phyloP scores from a whole-genome alignment of 345 rosid species.

The Syzygium aqueum region DNA sequence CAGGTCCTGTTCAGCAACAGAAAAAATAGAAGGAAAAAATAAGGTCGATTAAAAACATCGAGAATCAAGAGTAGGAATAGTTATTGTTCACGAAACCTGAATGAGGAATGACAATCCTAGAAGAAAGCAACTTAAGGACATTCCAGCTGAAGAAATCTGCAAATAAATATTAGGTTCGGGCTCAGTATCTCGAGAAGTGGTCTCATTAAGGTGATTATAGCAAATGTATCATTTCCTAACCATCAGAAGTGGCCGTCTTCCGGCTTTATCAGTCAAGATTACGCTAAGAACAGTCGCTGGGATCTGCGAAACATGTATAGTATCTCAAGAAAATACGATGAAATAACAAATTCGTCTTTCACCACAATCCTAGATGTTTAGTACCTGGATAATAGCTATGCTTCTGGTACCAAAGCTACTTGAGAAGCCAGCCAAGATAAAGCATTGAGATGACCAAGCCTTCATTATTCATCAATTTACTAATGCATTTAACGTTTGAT shows the following conservation, averaged over 20 bases:
- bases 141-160: constrained; percentile 12
- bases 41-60: background rate
- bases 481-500: background rate
- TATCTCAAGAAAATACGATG: background rate
- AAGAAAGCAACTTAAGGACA: constrained; percentile 4
- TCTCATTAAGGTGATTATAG: background rate
- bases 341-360: background rate
- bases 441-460: background rate
- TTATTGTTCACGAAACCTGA: constrained; percentile 2
- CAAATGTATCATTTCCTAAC: background rate
- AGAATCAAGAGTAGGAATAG: background rate
- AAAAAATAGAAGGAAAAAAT: background rate
- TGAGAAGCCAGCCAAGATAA: constrained; percentile 1
- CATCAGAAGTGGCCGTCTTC: constrained; percentile 20
- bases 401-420: constrained; percentile 4
- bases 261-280: constrained; percentile 12
- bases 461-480: background rate
- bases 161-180: background rate
- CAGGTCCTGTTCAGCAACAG: constrained; percentile 4
- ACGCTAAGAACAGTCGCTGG: background rate
- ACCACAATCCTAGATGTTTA: background rate
- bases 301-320: background rate
- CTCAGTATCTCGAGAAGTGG: background rate
- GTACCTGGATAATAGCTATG: constrained; percentile 8
- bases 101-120: constrained; percentile 12